A percentile compares a stretch with the other conserved stretches of the same genome.
These are phyloP conservation scores for Casaregolazyma suthepensis DNA, from an alignment of 1,139 yeast species.

Conservation along the genomic window DNA sequence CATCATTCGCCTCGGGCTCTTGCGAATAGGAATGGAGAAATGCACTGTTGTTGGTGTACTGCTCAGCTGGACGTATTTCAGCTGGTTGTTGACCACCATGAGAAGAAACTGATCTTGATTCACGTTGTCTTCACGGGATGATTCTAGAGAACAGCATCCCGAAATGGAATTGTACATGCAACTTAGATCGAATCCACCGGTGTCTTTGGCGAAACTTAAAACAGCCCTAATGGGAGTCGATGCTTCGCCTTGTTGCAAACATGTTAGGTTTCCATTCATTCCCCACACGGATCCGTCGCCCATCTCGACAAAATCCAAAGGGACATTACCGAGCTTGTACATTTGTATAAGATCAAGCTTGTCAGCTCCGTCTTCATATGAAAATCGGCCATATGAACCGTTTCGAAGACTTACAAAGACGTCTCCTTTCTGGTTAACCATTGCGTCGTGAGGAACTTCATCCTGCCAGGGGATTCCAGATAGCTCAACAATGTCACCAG, in stretches of 20 bases:
- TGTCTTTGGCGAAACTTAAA: background rate
- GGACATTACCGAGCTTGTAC: slow-evolving; percentile 2
- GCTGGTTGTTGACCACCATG: slow-evolving; percentile 47
- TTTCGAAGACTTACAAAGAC: background rate
- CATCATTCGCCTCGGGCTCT: slow-evolving; percentile 36
- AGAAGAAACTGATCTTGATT: slow-evolving; percentile 25
- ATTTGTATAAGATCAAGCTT: background rate
- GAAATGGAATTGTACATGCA: background rate
- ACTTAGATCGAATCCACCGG: slow-evolving; percentile 1
- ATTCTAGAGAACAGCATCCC: background rate
- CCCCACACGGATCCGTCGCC: background rate
- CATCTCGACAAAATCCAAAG: slow-evolving; percentile 1
- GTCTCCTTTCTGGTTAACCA: background rate
- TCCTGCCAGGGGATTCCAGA: background rate
- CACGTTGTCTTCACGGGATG: background rate
- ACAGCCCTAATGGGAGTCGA: slow-evolving; percentile 1
- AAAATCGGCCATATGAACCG: slow-evolving; percentile 1
- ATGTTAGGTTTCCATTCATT: background rate
- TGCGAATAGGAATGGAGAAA: slow-evolving; percentile 35
- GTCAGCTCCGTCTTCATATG: background rate
- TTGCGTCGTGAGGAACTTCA: background rate
- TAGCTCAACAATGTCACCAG: background rate
- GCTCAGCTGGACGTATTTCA: slow-evolving; percentile 36
- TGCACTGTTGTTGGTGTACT: slow-evolving; percentile 20
- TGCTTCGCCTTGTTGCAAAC: background rate